A percentile compares a stretch with the other conserved stretches of the same genome.
Conservation (phyloP, 164 flowering plant species). For the Dillenia suffruticosa region DNA sequence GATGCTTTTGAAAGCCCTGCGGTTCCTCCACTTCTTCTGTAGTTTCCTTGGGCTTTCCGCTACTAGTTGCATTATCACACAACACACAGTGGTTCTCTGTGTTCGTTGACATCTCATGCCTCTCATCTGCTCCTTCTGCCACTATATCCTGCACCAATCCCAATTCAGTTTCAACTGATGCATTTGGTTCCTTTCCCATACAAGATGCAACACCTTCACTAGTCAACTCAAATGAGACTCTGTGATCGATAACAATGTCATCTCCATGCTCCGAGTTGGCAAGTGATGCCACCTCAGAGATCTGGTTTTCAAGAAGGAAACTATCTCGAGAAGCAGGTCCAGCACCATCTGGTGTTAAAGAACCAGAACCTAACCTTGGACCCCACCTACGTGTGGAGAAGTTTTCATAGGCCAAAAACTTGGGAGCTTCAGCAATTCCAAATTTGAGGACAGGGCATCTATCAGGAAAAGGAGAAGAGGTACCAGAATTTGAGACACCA, state of each 20-base stretch:
- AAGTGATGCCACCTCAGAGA: constrained; percentile 50
- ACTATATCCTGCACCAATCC: constrained; percentile 16
- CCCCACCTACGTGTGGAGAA: constrained; percentile 59
- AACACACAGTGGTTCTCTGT: constrained; percentile 4
- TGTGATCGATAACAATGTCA: constrained; percentile 33
- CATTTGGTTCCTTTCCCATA: constrained; percentile 38
- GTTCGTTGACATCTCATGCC: constrained; percentile 10
- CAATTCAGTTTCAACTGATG: constrained; percentile 16
- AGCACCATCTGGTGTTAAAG: constrained; percentile 44
- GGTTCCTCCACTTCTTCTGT: constrained; percentile 18
- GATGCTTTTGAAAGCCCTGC: constrained; percentile 30
- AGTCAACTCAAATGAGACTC: constrained; percentile 80
- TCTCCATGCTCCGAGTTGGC: constrained; percentile 47
- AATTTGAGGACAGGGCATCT: constrained; percentile 41
- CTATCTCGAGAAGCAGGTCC: constrained; percentile 36
- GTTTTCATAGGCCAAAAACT: constrained; percentile 52
- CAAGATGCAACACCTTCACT: constrained; percentile 56
- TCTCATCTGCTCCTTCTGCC: constrained; percentile 6
- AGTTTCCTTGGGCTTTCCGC: constrained; percentile 15
- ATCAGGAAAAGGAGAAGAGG: constrained; percentile 61
- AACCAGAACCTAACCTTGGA: constrained; percentile 37
- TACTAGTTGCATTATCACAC: constrained; percentile 11
- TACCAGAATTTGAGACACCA: constrained; percentile 54
- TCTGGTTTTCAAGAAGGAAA: constrained; percentile 39
- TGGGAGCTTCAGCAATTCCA: constrained; percentile 54